These are phyloP conservation scores for Hypoxylon sp. DNA, from an alignment of 2,329 filamentous ascomycete genomes.

Conservation along the genomic window DNA sequence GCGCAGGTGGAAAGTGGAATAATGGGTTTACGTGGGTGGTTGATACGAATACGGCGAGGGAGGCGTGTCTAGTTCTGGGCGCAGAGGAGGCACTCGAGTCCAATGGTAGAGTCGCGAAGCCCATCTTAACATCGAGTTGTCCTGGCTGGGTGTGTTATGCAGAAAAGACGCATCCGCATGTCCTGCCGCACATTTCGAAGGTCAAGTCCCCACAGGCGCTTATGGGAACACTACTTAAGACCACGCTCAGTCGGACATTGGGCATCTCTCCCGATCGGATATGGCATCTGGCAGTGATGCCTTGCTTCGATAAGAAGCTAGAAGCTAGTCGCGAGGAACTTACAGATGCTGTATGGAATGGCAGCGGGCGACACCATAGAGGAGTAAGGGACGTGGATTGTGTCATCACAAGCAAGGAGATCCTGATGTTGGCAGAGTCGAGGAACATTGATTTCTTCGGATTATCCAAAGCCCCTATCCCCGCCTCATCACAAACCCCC, in stretches of 20 bases:
- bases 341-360: constrained; percentile 82
- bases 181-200: constrained; percentile 89
- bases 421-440: constrained; percentile 89
- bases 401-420: constrained; percentile 95
- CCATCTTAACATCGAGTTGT: constrained; percentile 89
- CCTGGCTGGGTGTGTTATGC: constrained; percentile 99
- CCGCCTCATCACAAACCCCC: constrained; percentile 61
- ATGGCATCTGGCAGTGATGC: constrained; percentile 97
- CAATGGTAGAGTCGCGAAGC: constrained; percentile 58
- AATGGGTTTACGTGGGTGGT: constrained; percentile 91
- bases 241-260: constrained; percentile 80
- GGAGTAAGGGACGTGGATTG: constrained; percentile 93
- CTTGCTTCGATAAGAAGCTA: constrained; percentile 98
- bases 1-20: constrained; percentile 76
- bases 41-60: constrained; percentile 87
- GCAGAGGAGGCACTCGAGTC: constrained; percentile 76
- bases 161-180: constrained; percentile 96
- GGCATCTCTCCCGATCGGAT: constrained; percentile 83
- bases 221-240: constrained; percentile 91
- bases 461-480: constrained; percentile 73
- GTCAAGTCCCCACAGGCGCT: constrained; percentile 96
- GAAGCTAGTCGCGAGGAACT: constrained; percentile 95
- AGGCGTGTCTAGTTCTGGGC: constrained; percentile 85
- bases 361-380: constrained; percentile 62
- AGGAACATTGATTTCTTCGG: constrained; percentile 82